A percentile compares a stretch with the other conserved stretches of the same genome.
These are phyloP conservation scores for Cordyceps tenuipes DNA, from an alignment of 2,329 filamentous ascomycete genomes.

Conservation along the genomic window DNA sequence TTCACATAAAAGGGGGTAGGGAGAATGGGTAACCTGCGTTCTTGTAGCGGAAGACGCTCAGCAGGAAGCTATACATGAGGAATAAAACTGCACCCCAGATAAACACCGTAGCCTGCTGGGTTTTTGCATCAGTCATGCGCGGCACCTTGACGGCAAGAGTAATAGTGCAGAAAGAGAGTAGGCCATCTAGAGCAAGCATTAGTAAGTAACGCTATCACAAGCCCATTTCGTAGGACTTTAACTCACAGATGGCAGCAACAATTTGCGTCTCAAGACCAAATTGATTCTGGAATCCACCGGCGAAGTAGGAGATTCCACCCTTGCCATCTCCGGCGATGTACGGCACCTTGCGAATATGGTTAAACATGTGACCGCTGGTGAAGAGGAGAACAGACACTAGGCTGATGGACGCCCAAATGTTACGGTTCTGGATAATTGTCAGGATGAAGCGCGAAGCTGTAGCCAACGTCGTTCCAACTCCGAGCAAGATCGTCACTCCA, in stretches of 20 bases:
- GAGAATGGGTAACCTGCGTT: conserved; percentile 93
- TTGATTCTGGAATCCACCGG: conserved; percentile 86
- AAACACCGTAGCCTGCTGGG: conserved; percentile 74
- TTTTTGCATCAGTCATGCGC: conserved; percentile 67
- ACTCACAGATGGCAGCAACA: conserved; percentile 84
- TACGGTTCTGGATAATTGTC: conserved; percentile 79
- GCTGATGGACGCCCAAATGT: conserved; percentile 86
- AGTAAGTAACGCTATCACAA: not conserved
- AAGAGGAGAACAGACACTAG: conserved; percentile 86
- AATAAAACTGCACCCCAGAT: conserved; percentile 72
- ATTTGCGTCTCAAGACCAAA: conserved; percentile 94
- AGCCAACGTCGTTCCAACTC: conserved; percentile 56
- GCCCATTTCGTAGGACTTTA: not conserved
- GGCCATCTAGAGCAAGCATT: conserved; percentile 36
- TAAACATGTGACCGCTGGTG: conserved; percentile 98
- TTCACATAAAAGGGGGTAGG: conserved; percentile 74
- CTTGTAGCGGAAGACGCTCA: conserved; percentile 91
- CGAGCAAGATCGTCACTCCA: conserved; percentile 60
- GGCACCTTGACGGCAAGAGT: conserved; percentile 87
- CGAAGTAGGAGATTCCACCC: conserved; percentile 85
- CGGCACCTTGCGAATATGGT: conserved; percentile 91
- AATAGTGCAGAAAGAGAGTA: conserved; percentile 84
- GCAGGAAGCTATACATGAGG: conserved; percentile 82
- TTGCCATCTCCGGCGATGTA: conserved; percentile 80
- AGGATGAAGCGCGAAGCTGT: conserved; percentile 71